Conservation (phyloP, 305 asterid genomes). For the Fraxinus sp. region DNA sequence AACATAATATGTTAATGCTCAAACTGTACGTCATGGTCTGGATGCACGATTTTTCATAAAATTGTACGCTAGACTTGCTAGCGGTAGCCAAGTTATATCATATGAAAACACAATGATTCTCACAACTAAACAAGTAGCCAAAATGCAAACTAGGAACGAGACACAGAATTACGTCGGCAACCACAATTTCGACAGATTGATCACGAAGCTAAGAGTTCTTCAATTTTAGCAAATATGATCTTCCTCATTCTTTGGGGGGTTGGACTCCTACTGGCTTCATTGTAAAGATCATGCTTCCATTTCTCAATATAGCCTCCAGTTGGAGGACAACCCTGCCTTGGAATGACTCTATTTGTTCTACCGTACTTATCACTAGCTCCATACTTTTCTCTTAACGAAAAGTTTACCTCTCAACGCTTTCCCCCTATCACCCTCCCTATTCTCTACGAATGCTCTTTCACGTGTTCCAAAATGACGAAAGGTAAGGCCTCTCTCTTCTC, state of each 20-base stretch:
- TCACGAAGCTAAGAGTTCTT: slow-evolving; percentile 69
- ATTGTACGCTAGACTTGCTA: background rate
- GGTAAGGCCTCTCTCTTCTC: slow-evolving; percentile 40
- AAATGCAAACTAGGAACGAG: background rate
- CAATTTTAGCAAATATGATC: slow-evolving; percentile 76
- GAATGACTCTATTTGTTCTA: slow-evolving; percentile 50
- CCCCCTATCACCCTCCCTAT: slow-evolving; percentile 39
- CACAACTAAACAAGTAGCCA: background rate
- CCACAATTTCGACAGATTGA: background rate
- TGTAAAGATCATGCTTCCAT: slow-evolving; percentile 76
- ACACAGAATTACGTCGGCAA: background rate
- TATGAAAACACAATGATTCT: background rate
- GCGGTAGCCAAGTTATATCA: background rate
- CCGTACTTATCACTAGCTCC: slow-evolving; percentile 27
- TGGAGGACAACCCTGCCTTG: slow-evolving; percentile 45
- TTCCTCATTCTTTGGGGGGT: slow-evolving; percentile 61
- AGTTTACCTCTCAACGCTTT: slow-evolving; percentile 45
- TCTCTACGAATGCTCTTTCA: slow-evolving; percentile 46
- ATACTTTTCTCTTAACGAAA: slow-evolving; percentile 37
- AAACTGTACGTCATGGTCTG: background rate
- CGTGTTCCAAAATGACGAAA: slow-evolving; percentile 37
- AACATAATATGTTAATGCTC: background rate
- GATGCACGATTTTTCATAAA: background rate
- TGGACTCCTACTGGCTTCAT: slow-evolving; percentile 63
- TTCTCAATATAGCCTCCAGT: slow-evolving; percentile 56